A percentile compares a stretch with the other conserved stretches of the same genome.
These are phyloP conservation scores for Aureobasidium pullulans DNA, from an alignment of 2,329 filamentous ascomycete species.

Conservation along the genomic window DNA sequence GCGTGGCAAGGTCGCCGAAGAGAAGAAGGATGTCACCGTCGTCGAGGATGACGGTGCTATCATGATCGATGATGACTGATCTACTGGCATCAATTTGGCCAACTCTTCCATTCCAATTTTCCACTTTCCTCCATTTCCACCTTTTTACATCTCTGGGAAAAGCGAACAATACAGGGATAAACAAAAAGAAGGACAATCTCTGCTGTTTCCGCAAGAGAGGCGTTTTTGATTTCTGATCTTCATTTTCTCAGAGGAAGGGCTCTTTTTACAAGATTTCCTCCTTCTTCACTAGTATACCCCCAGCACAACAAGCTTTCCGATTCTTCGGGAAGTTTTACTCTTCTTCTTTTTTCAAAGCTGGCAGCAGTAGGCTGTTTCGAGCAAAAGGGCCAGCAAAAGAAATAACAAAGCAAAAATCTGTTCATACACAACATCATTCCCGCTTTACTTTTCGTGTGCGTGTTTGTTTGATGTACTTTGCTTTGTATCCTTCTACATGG, in stretches of 20 bases:
- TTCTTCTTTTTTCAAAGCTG: background rate
- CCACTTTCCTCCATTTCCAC: background rate
- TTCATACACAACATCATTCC: background rate
- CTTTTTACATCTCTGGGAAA: background rate
- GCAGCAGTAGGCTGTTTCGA: background rate
- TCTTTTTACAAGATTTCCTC: background rate
- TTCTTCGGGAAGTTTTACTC: no score
- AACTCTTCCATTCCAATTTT: background rate
- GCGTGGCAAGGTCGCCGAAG: slow-evolving; percentile 33
- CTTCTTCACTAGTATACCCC: slow-evolving; percentile 1
- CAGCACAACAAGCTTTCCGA: background rate
- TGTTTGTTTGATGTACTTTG: no score
- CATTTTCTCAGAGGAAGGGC: background rate
- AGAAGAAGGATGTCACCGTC: slow-evolving; percentile 23
- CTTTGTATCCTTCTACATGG: no score
- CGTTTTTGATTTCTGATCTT: background rate
- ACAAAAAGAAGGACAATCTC: background rate
- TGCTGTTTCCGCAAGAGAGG: background rate
- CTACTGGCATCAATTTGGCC: background rate
- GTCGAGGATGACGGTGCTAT: slow-evolving; percentile 32
- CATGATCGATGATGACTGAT: slow-evolving; percentile 18
- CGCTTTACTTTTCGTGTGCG: no score
- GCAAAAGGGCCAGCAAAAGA: background rate
- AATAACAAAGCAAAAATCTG: background rate
- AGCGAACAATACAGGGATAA: background rate